These are phyloP conservation scores for Coprinopsis strossmayeri DNA, from an alignment of 768 basidiomycete genomes.

Conservation along the genomic window DNA sequence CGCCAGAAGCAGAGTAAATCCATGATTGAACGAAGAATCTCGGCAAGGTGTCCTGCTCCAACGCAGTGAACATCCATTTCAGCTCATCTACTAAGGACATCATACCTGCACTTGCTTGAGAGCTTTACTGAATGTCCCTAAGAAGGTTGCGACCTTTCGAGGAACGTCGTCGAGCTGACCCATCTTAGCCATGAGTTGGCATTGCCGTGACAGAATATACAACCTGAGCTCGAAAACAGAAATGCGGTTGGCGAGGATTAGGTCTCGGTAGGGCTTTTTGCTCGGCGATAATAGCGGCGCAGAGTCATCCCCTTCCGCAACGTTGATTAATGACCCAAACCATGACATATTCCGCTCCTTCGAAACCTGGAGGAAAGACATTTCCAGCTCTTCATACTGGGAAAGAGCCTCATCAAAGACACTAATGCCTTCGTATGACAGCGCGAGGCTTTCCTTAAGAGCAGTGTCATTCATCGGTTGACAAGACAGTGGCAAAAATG, in stretches of 20 bases:
- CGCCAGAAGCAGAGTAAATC: constrained; percentile 87
- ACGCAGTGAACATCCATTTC: too few species aligned
- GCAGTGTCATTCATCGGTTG: background rate
- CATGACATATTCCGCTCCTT: constrained; percentile 84
- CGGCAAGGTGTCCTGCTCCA: constrained; percentile 43
- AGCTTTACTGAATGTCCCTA: constrained; percentile 68
- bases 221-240: constrained; percentile 91
- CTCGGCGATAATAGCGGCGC: constrained; percentile 68
- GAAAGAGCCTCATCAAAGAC: constrained; percentile 84
- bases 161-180: constrained; percentile 66
- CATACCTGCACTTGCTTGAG: constrained; percentile 61
- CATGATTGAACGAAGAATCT: constrained; percentile 85
- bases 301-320: constrained; percentile 68
- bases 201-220: constrained; percentile 87
- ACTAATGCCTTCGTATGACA: constrained; percentile 85
- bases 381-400: constrained; percentile 90
- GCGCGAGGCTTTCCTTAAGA: constrained; percentile 85
- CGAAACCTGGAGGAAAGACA: constrained; percentile 66
- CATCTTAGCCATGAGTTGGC: constrained; percentile 63
- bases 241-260: constrained; percentile 86
- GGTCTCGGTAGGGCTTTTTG: constrained; percentile 83
- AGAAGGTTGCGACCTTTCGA: constrained; percentile 64
- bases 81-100: background rate
- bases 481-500: too few species aligned
- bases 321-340: constrained; percentile 83